Evolutionary conservation across 2,329 filamentous ascomycete genomes (phyloP), one percentile per base, ranked within the genome.

Genomic region (Pseudogymnoascus sp.): DNA sequence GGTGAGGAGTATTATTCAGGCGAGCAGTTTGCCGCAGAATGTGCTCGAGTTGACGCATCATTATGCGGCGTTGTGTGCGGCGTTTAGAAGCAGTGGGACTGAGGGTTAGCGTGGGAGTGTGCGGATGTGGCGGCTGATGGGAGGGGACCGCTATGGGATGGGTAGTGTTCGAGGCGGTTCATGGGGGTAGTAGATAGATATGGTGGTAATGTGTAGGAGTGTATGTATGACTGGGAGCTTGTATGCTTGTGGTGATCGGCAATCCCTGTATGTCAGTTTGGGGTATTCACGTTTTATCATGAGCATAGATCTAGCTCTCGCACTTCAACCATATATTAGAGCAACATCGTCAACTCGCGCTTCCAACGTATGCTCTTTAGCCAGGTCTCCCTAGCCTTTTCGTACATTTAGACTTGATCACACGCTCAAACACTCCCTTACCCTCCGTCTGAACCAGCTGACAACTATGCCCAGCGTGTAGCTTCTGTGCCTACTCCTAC

Each of bases 1-100:
- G 78, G 90, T 99, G 62, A 85, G 95, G 72, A 97, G 92, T 75
- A 96, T 99, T 72, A 92, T 99, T 61, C 95, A 99, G 76, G 92
- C 93, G 1, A 97, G 93, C 2, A 96, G 90, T 74, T 78, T 99
- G 65, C 93, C 93, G 9, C 95, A 97, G 76, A 88, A 90, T 64
- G 93, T 99, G 40, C 82, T 97, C 62, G 93, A 97, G 73, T 79
- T 99, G 64, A 97, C 95, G 25, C 93, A 99, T 75, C 90, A 97
- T 73, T 99, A 99, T 73, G 95, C 93, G 18, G 91, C 91, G 63
- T 80, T 99, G 37, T 99, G 95, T 74, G 93, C 93, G 18, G 92
- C 91, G 0, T 99, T 99, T 78, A 86, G 92, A 71, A 97, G 93
- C 82, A 96, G 88, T 71, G 95, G 95, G 5, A 74, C 72, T 1